These are phyloP conservation scores for Penicillium hesseltinei DNA, from an alignment of 2,329 filamentous ascomycete genomes.

Conservation along the genomic window DNA sequence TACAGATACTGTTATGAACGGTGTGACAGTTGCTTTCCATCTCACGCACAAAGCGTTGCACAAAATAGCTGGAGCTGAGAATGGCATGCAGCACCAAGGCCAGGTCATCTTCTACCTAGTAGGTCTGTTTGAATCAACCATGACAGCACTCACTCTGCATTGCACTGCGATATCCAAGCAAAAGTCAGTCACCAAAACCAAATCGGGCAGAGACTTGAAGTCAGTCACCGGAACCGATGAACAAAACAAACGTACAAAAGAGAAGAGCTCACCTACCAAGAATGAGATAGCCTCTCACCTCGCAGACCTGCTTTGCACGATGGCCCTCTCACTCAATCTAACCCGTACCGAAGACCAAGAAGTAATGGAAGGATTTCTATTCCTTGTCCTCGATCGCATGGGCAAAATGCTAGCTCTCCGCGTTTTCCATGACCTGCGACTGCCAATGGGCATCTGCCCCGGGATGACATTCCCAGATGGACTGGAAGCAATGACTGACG, in stretches of 20 bases:
- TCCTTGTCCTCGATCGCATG: conserved; percentile 37
- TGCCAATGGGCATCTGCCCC: conserved; percentile 25
- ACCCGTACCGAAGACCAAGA: conserved; percentile 27
- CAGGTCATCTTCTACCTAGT: conserved; percentile 37
- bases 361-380: conserved; percentile 45
- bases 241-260: conserved; percentile 6
- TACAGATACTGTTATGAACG: conserved; percentile 20
- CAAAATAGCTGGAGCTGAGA: conserved; percentile 22
- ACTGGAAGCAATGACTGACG: conserved; percentile 25
- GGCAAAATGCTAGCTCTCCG: conserved; percentile 42
- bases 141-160: conserved; percentile 28
- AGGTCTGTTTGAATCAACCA: conserved; percentile 32
- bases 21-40: conserved; percentile 26
- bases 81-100: conserved; percentile 14
- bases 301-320: conserved; percentile 27
- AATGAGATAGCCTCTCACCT: conserved; percentile 24
- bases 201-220: not conserved
- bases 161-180: conserved; percentile 19
- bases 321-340: conserved; percentile 32
- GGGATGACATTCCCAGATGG: conserved; percentile 35
- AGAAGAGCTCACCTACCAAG: not conserved
- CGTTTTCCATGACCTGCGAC: conserved; percentile 38
- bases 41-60: conserved; percentile 29
- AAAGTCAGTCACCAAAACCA: conserved; percentile 9
- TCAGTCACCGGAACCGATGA: not conserved